Base-by-base conservation (phyloP, 345 rosid genomes). In the Corymbia maculata region DNA sequence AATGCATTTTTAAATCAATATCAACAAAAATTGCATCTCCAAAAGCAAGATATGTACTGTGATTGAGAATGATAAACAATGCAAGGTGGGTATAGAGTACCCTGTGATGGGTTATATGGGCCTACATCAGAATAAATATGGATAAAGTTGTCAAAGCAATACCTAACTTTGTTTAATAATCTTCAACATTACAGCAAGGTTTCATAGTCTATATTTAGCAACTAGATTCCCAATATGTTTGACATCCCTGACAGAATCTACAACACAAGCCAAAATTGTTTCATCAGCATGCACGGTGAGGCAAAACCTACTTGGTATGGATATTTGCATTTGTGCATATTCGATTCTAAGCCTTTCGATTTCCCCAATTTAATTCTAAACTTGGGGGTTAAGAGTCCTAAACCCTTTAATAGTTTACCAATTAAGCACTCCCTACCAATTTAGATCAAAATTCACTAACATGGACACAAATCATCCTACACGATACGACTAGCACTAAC, bases 401-500 rank as follows among this genome's bases (percentile, higher is more conserved):
- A 59, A 59, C 26, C 30, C 24, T 59, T 59, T 59, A 4, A 26
- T 3, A 59, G 24, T 59, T 24, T 24, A 5, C 30, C 4, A 59
- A 59, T 59, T 59, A 59, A 24, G 1, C 0, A 2, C 24, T 24
- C 9, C n/a, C 1, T 24, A 13, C 6, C 0, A 59, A 24, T 57
- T 57, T 24, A 22, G 8, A n/a, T 10, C 0, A 6, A 0, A 57
- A 57, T 22, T 57, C 3, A 6, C 64, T 28, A 22, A 57, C n/a
- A 24, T 57, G 6, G 10, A 57, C 9, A 24, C 1, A 0, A 2
- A 6, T 0, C 6, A 0, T 57, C 64, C 5, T 57, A 57, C 6
- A 24, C 13, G 0, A 57, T n/a, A 9, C 1, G 0, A 6, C n/a
- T 24, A 57, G 24, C 24, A 12, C 64, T 57, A 55, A 57, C 1